phyloP scores from a whole-genome alignment of 1,139 yeast species.

The Yamadazyma diospyri region DNA sequence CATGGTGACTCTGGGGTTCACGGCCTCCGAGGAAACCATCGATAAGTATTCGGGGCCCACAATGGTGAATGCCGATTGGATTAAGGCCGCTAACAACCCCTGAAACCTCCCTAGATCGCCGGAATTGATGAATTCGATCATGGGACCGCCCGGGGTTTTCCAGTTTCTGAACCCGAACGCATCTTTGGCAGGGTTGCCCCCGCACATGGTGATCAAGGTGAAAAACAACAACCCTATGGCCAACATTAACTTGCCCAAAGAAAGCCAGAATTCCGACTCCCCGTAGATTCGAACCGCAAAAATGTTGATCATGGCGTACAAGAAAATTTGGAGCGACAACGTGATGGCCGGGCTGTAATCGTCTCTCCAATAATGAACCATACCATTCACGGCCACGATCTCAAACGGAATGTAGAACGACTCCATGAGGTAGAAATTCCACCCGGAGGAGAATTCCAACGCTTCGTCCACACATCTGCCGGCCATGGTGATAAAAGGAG shows the following conservation, averaged over 20 bases:
- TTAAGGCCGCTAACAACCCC: slow-evolving; percentile 64
- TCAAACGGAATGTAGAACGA: slow-evolving; percentile 79
- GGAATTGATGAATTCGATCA: slow-evolving; percentile 51
- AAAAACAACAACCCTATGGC: slow-evolving; percentile 71
- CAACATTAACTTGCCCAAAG: slow-evolving; percentile 67
- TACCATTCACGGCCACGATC: slow-evolving; percentile 73
- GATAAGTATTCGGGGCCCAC: slow-evolving; percentile 86
- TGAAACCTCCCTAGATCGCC: slow-evolving; percentile 67
- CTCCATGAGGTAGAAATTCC: slow-evolving; percentile 77
- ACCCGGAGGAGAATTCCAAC: slow-evolving; percentile 72
- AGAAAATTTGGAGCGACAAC: slow-evolving; percentile 56
- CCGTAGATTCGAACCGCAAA: slow-evolving; percentile 75
- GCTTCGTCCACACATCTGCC: slow-evolving; percentile 63
- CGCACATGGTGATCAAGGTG: slow-evolving; percentile 78
- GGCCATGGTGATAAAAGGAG: slow-evolving; percentile 56
- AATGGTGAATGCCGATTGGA: slow-evolving; percentile 62
- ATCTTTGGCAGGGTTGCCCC: slow-evolving; percentile 71
- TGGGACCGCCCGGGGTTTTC: slow-evolving; percentile 45
- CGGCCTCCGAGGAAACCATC: slow-evolving; percentile 81
- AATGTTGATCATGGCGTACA: slow-evolving; percentile 62
- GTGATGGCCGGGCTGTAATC: slow-evolving; percentile 70
- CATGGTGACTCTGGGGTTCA: slow-evolving; percentile 71
- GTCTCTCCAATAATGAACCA: slow-evolving; percentile 75
- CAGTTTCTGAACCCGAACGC: slow-evolving; percentile 68
- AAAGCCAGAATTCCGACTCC: slow-evolving; percentile 77